phyloP scores from a whole-genome alignment of 345 rosid species.

The Combretum micranthum region DNA sequence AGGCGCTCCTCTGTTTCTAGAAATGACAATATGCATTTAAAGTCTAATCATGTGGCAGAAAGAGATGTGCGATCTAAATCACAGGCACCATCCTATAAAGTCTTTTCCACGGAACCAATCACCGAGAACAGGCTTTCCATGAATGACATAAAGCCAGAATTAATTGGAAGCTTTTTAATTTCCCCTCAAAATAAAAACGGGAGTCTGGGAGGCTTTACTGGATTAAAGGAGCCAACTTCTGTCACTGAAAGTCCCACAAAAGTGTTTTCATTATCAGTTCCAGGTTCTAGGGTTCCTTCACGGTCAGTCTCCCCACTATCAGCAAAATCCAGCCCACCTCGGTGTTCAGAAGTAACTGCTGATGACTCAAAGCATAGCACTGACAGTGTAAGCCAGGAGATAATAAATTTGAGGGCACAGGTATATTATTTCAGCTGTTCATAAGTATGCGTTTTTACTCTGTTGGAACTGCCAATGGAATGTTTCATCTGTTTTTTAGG shows the following conservation, averaged over 20 bases:
- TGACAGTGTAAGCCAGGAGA: conserved; percentile 42
- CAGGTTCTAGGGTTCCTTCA: conserved; percentile 35
- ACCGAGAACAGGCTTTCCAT: conserved; percentile 35
- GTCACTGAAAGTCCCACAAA: conserved; percentile 27
- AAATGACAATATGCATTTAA: conserved; percentile 28
- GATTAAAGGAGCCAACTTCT: conserved; percentile 27
- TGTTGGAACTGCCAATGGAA: neutral
- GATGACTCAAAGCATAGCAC: conserved; percentile 48
- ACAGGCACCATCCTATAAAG: conserved; percentile 30
- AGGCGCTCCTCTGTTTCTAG: conserved; percentile 27
- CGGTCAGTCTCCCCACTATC: conserved; percentile 39
- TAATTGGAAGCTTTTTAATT: conserved; percentile 24
- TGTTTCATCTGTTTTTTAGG: neutral
- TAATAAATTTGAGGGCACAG: conserved; percentile 54
- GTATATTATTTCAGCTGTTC: conserved; percentile 23
- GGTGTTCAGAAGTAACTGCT: conserved; percentile 27
- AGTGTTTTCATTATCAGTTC: conserved; percentile 22
- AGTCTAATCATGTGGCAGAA: conserved; percentile 25
- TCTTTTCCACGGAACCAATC: conserved; percentile 40
- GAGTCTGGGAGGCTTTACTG: conserved; percentile 24
- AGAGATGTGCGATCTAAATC: conserved; percentile 33
- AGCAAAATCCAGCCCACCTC: conserved; percentile 43
- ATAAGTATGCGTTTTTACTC: neutral
- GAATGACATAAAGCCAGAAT: conserved; percentile 22
- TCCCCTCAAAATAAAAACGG: conserved; percentile 29